Conservation (phyloP, 2,329 filamentous ascomycete species). For the Venturia nashicola region DNA sequence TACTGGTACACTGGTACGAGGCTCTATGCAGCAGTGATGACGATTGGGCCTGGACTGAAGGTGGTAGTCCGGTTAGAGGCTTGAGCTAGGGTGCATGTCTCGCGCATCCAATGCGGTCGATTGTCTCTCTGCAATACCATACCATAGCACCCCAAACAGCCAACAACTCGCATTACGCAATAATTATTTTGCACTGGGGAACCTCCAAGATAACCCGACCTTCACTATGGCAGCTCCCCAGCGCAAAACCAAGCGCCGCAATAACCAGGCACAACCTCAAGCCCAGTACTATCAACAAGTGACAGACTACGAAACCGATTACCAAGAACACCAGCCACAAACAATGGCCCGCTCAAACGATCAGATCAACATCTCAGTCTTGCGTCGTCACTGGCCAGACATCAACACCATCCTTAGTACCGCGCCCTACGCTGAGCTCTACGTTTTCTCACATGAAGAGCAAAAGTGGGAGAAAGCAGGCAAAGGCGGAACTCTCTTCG, state of each 20-base stretch:
- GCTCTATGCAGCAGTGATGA: background rate
- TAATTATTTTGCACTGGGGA: too few species aligned
- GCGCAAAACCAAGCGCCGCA: background rate
- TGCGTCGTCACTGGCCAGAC: slow-evolving; percentile 67
- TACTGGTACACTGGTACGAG: background rate
- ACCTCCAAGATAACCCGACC: background rate
- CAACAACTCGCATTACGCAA: too few species aligned
- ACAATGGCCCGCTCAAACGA: slow-evolving; percentile 51
- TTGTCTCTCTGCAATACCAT: too few species aligned
- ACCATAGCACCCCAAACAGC: too few species aligned
- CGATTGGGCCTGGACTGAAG: background rate
- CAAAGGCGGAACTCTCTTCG: slow-evolving; percentile 79
- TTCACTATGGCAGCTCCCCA: background rate
- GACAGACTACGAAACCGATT: slow-evolving; percentile 55
- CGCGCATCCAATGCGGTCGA: too few species aligned
- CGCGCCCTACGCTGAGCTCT: slow-evolving; percentile 76
- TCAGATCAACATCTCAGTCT: slow-evolving; percentile 75
- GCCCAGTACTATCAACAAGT: slow-evolving; percentile 9
- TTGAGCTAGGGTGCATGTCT: background rate
- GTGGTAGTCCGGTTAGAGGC: background rate
- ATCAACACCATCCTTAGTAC: slow-evolving; percentile 65
- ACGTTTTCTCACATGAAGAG: slow-evolving; percentile 56
- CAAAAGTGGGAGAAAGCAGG: slow-evolving; percentile 73
- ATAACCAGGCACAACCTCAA: slow-evolving; percentile 5
- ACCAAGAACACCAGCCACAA: background rate